A percentile compares a stretch with the other conserved stretches of the same genome.
phyloP scores from a whole-genome alignment of 306 rosid genomes.

The Sphenostylis stenocarpa region DNA sequence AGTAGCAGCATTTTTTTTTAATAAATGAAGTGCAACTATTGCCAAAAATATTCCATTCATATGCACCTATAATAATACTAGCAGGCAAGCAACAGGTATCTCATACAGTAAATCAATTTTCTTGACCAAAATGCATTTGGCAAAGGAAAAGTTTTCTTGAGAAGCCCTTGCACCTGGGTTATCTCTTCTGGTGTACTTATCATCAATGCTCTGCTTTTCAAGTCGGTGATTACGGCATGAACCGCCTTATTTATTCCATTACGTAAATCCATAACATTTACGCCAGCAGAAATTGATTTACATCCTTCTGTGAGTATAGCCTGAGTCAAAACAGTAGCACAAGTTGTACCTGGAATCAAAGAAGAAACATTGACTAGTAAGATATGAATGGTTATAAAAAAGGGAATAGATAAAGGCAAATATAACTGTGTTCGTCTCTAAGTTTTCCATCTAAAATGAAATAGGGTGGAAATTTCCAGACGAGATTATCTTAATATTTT shows the following conservation, averaged over 20 bases:
- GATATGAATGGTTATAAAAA: not conserved
- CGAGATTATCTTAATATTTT: not conserved
- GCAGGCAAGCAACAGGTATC: not conserved
- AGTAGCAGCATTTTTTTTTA: not conserved
- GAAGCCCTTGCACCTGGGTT: conserved; percentile 71
- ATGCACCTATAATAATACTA: conserved; percentile 13
- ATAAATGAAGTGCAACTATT: not conserved
- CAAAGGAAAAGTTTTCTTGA: conserved; percentile 11
- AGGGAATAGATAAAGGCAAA: not conserved
- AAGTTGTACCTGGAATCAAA: conserved; percentile 82
- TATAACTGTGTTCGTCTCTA: not conserved
- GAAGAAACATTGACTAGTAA: conserved; percentile 17
- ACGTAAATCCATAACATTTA: conserved; percentile 90
- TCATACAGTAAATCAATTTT: not conserved
- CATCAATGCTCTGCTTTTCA: conserved; percentile 83
- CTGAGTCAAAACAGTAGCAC: conserved; percentile 92
- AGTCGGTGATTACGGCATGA: conserved; percentile 73
- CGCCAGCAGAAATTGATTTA: conserved; percentile 91
- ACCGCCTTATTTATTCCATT: conserved; percentile 86
- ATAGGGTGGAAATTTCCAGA: not conserved
- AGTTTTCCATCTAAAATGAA: conserved; percentile 1
- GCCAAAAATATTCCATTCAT: conserved; percentile 8
- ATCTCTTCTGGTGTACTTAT: conserved; percentile 92
- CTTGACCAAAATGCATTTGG: conserved; percentile 29
- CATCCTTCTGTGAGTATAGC: conserved; percentile 93